Evolutionary conservation across 257 asterid species (phyloP), one percentile per base, ranked within the genome.

Genomic region (Echium plantagineum): DNA sequence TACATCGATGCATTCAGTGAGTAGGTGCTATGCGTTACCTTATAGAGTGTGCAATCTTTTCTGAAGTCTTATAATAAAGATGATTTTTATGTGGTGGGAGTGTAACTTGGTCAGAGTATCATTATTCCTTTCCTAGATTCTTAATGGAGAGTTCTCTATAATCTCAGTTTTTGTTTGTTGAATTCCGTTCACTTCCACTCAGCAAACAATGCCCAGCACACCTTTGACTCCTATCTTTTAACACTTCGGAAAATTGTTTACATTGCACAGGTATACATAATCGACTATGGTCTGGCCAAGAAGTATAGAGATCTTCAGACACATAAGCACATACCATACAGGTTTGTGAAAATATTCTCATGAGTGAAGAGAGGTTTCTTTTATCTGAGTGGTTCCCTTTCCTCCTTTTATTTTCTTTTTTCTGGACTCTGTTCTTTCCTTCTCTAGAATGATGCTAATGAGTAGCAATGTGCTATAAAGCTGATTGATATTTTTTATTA

Each of bases 281-380:
- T 88, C 71, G 98, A 91, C 81, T 91, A 75, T 74, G 98, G 98
- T 57, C 94, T 91, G 67, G 98, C 95, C 61, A 91, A 91, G 78
- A 91, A 91, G 69, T 91, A 82, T 69, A 71, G 97, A 75, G 96
- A 91, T 78, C 86, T 91, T 59, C 95, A 83, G 66, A 88, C 98
- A 63, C 98, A 85, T 58, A 91, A 83, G 76, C 98, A 91, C 75
- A 85, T 91, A 76, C 97, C 97, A 17, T 91, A 91, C 86, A 88
- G 96, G 98, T 91, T 76, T 21, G 35, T 47, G 28, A 61, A 65
- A 15, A 56, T 21, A 9, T 18, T 10, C 35, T 52, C 32, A 5
- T 42, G 42, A 21, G 61, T n/a, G 21, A 24, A 31, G 18, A 32
- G 22, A 51, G 63, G 6, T 1, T 4, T 21, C 61, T 59, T 49